Percentiles rank a stretch among this genome's conserved stretches.
Conservation (phyloP, 2,329 filamentous ascomycete species). For the Dothistroma pini region DNA sequence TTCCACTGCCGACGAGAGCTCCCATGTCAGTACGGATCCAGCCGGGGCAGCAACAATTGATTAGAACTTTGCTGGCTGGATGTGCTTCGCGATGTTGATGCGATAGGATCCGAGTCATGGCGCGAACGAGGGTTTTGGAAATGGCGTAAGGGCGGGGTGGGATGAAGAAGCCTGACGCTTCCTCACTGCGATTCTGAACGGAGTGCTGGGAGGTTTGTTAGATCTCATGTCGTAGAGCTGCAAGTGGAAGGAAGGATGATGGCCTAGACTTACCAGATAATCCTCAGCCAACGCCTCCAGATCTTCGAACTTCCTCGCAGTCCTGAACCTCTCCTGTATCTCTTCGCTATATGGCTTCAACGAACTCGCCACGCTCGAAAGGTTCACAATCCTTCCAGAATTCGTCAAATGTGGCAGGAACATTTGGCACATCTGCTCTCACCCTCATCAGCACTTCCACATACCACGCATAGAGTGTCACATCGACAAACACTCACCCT, state of each 20-base stretch:
- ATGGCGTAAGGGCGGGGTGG: slow-evolving; percentile 33
- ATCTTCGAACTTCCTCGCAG: slow-evolving; percentile 22
- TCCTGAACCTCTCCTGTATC: slow-evolving; percentile 28
- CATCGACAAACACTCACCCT: slow-evolving; percentile 28
- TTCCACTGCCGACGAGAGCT: slow-evolving; percentile 23
- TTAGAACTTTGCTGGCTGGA: slow-evolving; percentile 24
- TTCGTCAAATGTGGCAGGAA: slow-evolving; percentile 31
- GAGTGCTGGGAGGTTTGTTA: slow-evolving; percentile 16
- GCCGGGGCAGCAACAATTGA: slow-evolving; percentile 40
- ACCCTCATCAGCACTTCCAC: neutral
- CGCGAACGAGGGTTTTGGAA: slow-evolving; percentile 37
- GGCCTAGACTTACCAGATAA: slow-evolving; percentile 27
- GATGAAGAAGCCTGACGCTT: slow-evolving; percentile 28
- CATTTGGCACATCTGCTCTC: slow-evolving; percentile 35
- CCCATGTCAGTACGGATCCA: slow-evolving; percentile 40
- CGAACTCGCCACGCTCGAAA: slow-evolving; percentile 34
- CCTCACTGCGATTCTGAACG: slow-evolving; percentile 24
- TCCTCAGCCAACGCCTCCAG: slow-evolving; percentile 33
- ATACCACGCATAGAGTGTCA: too few relatives aligned
- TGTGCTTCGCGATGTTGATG: slow-evolving; percentile 23
- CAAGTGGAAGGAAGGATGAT: neutral
- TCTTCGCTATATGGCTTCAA: slow-evolving; percentile 31
- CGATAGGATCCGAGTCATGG: slow-evolving; percentile 33
- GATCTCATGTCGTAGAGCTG: too few relatives aligned
- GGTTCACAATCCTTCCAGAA: slow-evolving; percentile 34